Evolutionary conservation across 352 stramenopile genomes (phyloP), one percentile per base, ranked within the genome.

Genomic region (Globisporangium recalcitrans): DNA sequence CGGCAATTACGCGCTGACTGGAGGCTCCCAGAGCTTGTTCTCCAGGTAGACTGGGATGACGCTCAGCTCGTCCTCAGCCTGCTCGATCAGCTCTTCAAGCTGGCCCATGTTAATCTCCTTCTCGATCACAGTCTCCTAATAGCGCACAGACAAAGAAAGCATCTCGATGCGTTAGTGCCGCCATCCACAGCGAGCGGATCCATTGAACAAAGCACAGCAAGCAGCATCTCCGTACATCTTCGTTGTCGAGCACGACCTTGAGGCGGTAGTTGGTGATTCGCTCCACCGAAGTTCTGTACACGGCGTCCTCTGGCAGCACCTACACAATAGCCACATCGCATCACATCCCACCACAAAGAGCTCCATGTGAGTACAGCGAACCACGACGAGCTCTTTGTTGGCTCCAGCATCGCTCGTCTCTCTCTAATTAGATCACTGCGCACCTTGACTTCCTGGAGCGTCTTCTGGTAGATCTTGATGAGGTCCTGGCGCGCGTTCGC

Each of bases 41-140:
- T 93, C 83, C 71, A 92, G 58, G 68, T 95, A 95, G 44, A 93
- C 81, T 31, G 85, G 85, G 63, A 95, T 90, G 63, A 95, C 70
- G 65, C 72, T 90, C 65, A 95, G 70, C 63, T 95, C 85, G 64
- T 95, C 85, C 60, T 95, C 79, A 4, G 85, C 85, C 74, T 95
- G 84, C 55, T 92, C 85, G 38, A 96, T 93, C 52, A 96, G 77
- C 67, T 94, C 85, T 64, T 96, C 87, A 40, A 96, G 72, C 67
- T 95, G 87, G 13, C 87, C 87, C 68, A 86, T 93, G 75, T 91
- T 92, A 67, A 96, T 93, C 62, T 78, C 75, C 59, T 80, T 82
- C 69, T 96, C 87, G 70, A 96, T 92, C 31, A 76, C 71, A 47
- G 79, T 67, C 70, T 96, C 87, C 79, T 95, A 46, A 10, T 46